Evolutionary conservation across 441 rosid genomes (phyloP).

Genomic region (Macaranga tanarius): DNA sequence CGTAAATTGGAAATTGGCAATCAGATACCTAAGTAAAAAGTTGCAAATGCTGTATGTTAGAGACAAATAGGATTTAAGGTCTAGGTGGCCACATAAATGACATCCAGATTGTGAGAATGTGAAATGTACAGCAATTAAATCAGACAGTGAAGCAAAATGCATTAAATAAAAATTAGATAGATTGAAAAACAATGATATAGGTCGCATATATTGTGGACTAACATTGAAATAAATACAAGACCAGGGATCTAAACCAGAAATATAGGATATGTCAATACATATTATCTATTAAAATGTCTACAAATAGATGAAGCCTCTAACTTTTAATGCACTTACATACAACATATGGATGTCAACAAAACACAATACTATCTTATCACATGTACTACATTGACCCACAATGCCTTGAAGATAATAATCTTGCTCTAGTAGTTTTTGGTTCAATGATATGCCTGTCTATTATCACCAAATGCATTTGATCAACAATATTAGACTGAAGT

Average conservation of each 20-base stretch:
- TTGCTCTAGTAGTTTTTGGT: not conserved
- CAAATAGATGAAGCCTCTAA: too few relatives aligned
- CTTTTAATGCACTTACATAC: too few relatives aligned
- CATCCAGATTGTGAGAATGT: not conserved
- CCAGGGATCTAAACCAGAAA: not conserved
- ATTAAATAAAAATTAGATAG: not conserved
- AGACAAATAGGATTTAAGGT: not conserved
- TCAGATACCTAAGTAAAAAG: not conserved
- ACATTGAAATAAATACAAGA: not conserved
- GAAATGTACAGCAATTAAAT: not conserved
- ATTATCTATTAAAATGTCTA: not conserved
- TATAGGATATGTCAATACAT: not conserved
- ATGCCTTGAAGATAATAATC: not conserved
- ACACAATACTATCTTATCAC: not conserved
- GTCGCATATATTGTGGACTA: not conserved
- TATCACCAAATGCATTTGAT: not conserved
- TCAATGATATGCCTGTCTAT: not conserved
- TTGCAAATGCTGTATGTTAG: not conserved
- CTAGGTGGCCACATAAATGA: not conserved
- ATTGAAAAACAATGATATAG: not conserved
- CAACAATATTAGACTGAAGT: not conserved
- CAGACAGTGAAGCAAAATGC: not conserved
- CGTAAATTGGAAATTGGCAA: conserved; percentile 11
- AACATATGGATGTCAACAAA: not conserved
- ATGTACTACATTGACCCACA: not conserved